These are phyloP conservation scores for Fragaria vesca DNA, from an alignment of 306 rosid genomes.

Conservation along the genomic window DNA sequence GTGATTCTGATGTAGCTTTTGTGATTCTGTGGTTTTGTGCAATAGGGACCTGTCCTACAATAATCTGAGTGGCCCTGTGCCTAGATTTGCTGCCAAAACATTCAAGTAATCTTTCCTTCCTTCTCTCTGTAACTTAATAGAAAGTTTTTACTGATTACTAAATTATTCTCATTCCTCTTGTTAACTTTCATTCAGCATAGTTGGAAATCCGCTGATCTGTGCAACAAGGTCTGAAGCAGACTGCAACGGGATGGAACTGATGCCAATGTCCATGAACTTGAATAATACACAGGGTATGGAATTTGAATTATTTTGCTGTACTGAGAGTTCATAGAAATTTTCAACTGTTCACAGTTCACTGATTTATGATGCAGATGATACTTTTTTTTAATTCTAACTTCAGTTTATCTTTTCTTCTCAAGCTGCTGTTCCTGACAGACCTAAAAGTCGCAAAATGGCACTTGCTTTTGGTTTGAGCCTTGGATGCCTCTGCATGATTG, in stretches of 20 bases:
- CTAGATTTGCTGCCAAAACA: conserved; percentile 87
- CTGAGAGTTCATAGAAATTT: conserved; percentile 1
- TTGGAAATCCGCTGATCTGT: conserved; percentile 87
- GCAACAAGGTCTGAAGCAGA: conserved; percentile 74
- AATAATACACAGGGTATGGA: conserved; percentile 60
- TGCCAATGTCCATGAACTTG: conserved; percentile 95
- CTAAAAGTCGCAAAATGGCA: conserved; percentile 69
- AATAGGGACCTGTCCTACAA: conserved; percentile 89
- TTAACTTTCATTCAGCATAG: conserved; percentile 57
- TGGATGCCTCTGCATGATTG: conserved; percentile 77
- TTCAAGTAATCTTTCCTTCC: conserved; percentile 58
- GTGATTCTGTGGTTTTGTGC: conserved; percentile 30
- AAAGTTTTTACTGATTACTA: conserved; percentile 12
- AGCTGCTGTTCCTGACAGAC: conserved; percentile 55
- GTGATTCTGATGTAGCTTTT: conserved; percentile 30
- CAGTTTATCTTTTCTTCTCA: conserved; percentile 35
- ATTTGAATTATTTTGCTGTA: neutral
- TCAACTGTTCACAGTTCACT: neutral
- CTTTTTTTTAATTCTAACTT: conserved; percentile 27
- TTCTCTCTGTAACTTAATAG: conserved; percentile 8
- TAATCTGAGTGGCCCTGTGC: conserved; percentile 82
- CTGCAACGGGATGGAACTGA: conserved; percentile 68
- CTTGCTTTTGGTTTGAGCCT: conserved; percentile 84
- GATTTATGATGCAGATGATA: neutral
- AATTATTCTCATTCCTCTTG: neutral